phyloP scores from a whole-genome alignment of 176 grass and related monocot species.

The Puccinellia tenuiflora region DNA sequence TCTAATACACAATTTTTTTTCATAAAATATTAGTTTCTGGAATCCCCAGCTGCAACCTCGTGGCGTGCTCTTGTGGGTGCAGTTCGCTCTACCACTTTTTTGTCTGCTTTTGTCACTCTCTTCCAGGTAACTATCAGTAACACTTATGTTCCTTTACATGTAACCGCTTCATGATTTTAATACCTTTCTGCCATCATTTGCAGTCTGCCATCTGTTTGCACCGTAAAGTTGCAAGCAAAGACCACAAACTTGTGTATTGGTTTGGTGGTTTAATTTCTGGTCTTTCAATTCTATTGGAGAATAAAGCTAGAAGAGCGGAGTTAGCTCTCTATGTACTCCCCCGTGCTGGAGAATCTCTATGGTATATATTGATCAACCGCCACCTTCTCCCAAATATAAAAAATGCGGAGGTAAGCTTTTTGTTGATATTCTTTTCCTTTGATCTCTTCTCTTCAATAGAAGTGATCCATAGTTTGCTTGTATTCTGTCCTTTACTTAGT shows the following conservation, averaged over 20 bases:
- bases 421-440: background rate
- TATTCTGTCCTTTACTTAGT: background rate
- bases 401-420: conserved; percentile 72
- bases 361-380: conserved; percentile 88
- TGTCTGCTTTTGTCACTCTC: conserved; percentile 85
- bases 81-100: conserved; percentile 87
- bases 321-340: conserved; percentile 94
- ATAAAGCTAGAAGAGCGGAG: conserved; percentile 91
- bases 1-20: conserved; percentile 22
- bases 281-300: conserved; percentile 90
- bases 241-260: conserved; percentile 95
- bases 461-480: background rate
- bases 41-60: conserved; percentile 73
- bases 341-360: conserved; percentile 87
- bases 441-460: background rate
- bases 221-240: conserved; percentile 80
- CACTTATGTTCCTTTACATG: background rate
- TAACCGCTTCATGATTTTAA: conserved; percentile 23
- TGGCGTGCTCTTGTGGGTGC: conserved; percentile 89
- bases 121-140: conserved; percentile 77
- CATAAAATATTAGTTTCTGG: conserved; percentile 72
- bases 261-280: conserved; percentile 80
- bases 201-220: conserved; percentile 91
- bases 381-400: conserved; percentile 81
- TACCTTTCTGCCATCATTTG: conserved; percentile 19